Percentiles rank a stretch among this genome's conserved stretches.
Evolutionary conservation across 352 stramenopile species (phyloP).

Genomic region (Pythium myriotylum): DNA sequence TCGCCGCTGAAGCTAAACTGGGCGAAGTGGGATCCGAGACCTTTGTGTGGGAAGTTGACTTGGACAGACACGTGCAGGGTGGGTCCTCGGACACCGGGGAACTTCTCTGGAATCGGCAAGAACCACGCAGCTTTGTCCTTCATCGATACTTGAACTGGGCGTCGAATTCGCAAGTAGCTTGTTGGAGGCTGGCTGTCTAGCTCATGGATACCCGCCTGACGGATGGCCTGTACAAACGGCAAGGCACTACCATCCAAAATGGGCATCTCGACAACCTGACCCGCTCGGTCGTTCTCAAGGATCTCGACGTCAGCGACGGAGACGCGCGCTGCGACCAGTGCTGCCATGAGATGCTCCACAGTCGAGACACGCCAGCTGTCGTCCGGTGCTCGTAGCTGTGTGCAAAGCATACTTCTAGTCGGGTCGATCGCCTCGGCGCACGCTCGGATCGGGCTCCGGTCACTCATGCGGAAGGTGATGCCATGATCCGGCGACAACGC

Average conservation of each 20-base stretch:
- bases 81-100: conserved; percentile 24
- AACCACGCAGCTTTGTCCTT: conserved; percentile 72
- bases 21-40: conserved; percentile 44
- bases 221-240: conserved; percentile 46
- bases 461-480: conserved; percentile 14
- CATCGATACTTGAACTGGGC: conserved; percentile 60
- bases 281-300: background rate
- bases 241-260: conserved; percentile 70
- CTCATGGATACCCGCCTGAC: conserved; percentile 36
- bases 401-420: conserved; percentile 57
- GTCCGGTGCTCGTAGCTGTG: conserved; percentile 34
- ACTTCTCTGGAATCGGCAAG: conserved; percentile 40
- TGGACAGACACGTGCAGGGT: conserved; percentile 62
- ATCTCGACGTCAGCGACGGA: conserved; percentile 51
- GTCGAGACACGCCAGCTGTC: conserved; percentile 44
- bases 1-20: conserved; percentile 44
- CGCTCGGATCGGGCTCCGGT: conserved; percentile 27
- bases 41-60: conserved; percentile 72
- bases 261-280: conserved; percentile 45
- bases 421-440: conserved; percentile 42
- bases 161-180: conserved; percentile 41
- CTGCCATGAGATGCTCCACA: conserved; percentile 72
- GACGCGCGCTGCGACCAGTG: conserved; percentile 47
- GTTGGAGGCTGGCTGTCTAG: conserved; percentile 20
- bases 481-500: conserved; percentile 19